phyloP scores from a whole-genome alignment of 2,329 filamentous ascomycete species.

The Alternaria incomplexa region DNA sequence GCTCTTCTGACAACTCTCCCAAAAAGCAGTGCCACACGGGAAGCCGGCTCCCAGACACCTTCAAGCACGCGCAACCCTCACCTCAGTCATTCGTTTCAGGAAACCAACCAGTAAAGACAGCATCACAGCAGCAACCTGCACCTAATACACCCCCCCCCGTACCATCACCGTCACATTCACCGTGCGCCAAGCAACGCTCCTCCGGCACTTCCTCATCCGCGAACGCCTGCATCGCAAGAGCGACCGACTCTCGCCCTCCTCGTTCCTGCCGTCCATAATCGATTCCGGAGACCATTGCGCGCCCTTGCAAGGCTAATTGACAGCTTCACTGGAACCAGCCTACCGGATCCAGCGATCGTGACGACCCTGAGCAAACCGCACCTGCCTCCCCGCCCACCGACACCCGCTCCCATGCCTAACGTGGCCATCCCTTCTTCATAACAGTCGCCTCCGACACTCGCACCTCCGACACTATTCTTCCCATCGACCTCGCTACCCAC shows the following conservation, averaged over 20 bases:
- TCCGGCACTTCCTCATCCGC: conserved; percentile 27
- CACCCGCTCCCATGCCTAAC: conserved; percentile 22
- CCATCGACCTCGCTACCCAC: conserved; percentile 23
- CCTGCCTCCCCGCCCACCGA: conserved; percentile 4
- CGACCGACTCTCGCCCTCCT: conserved; percentile 8
- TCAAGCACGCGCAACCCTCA: conserved; percentile 33
- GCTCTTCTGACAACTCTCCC: conserved; percentile 19
- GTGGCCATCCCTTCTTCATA: conserved; percentile 19
- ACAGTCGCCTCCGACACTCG: conserved; percentile 10
- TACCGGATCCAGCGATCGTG: conserved; percentile 11
- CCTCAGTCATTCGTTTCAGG: conserved; percentile 50
- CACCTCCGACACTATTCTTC: conserved; percentile 28
- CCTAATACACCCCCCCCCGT: conserved; percentile 18
- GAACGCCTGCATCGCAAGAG: conserved; percentile 21
- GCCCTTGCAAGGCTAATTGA: conserved; percentile 1
- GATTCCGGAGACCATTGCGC: conserved; percentile 1
- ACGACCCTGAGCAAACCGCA: conserved; percentile 10
- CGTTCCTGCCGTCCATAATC: background rate
- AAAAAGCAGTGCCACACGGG: conserved; percentile 20
- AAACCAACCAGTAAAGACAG: conserved; percentile 14
- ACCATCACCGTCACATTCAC: conserved; percentile 6
- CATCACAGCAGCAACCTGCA: conserved; percentile 9
- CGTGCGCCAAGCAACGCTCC: conserved; percentile 27
- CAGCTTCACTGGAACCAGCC: conserved; percentile 1
- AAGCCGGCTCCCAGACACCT: conserved; percentile 21